A percentile compares a stretch with the other conserved stretches of the same genome.
These are phyloP conservation scores for Rhodotorula babjevae DNA, from an alignment of 768 basidiomycete species.

Conservation along the genomic window DNA sequence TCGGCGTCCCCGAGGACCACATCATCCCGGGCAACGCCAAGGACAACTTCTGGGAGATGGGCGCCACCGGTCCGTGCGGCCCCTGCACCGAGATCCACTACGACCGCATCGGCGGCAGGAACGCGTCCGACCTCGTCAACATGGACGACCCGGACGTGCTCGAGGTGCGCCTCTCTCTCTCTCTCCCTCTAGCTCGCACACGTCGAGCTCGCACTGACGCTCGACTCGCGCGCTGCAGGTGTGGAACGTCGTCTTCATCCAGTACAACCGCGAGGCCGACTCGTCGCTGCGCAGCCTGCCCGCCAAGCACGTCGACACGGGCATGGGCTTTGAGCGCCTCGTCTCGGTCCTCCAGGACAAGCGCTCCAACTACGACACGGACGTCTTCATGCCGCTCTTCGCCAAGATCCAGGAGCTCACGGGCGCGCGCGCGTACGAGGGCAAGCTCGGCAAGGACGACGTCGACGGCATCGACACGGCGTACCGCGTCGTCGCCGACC, in stretches of 20 bases:
- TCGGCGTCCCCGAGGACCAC: conserved; percentile 81
- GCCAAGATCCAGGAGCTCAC: conserved; percentile 78
- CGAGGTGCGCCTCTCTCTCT: conserved; percentile 49
- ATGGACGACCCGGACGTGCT: conserved; percentile 93
- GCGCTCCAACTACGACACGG: conserved; percentile 95
- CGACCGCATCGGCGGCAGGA: conserved; percentile 95
- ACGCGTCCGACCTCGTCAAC: conserved; percentile 88
- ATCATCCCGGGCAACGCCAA: conserved; percentile 90
- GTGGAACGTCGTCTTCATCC: conserved; percentile 99
- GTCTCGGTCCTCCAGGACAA: conserved; percentile 89
- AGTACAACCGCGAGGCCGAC: conserved; percentile 91
- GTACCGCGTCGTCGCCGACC: conserved; percentile 94
- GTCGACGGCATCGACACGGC: conserved; percentile 92
- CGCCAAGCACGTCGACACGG: conserved; percentile 93
- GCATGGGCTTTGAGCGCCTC: conserved; percentile 97
- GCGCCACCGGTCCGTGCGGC: conserved; percentile 93
- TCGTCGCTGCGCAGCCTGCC: conserved; percentile 75
- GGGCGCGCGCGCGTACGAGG: conserved; percentile 77
- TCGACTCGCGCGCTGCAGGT: conserved; percentile 50
- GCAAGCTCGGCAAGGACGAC: conserved; percentile 93
- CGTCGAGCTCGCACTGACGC: not conserved
- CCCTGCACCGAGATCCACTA: conserved; percentile 97
- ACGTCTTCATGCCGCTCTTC: conserved; percentile 88
- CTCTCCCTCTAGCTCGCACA: not conserved
- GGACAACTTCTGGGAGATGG: conserved; percentile 99